These are phyloP conservation scores for Chrysophaeum taylorii DNA, from an alignment of 352 stramenopile species.

Conservation along the genomic window DNA sequence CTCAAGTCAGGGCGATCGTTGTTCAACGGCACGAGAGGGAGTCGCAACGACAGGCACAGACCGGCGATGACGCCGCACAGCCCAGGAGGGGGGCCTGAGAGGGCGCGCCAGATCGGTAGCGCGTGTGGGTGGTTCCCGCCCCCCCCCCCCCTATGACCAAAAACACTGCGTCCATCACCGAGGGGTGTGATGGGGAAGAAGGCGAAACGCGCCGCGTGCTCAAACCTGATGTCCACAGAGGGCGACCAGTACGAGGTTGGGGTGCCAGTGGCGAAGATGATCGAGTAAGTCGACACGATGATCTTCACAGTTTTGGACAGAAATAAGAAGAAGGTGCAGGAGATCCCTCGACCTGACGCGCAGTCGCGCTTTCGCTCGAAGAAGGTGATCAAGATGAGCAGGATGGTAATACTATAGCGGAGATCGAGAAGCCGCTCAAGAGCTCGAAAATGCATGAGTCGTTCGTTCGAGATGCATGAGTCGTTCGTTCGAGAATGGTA, in stretches of 20 bases:
- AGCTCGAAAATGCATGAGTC: slow-evolving; percentile 92
- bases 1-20: too few species aligned
- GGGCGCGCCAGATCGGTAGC: too few species aligned
- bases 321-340: slow-evolving; percentile 77
- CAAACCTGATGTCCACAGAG: slow-evolving; percentile 55
- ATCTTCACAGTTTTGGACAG: slow-evolving; percentile 67
- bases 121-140: too few species aligned
- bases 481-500: slow-evolving; percentile 99
- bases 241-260: slow-evolving; percentile 89
- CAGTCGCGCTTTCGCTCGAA: slow-evolving; percentile 86
- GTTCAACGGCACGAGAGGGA: too few species aligned
- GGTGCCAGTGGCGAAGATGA: slow-evolving; percentile 84
- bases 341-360: slow-evolving; percentile 94
- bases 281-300: slow-evolving; percentile 92
- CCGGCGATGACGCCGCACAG: too few species aligned
- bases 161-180: background rate
- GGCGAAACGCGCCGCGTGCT: background rate
- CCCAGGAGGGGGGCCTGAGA: too few species aligned
- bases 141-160: too few species aligned
- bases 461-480: too few species aligned
- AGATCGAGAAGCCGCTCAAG: slow-evolving; percentile 99
- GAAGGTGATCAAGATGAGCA: slow-evolving; percentile 96
- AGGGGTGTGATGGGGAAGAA: background rate
- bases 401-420: slow-evolving; percentile 82
- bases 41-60: too few species aligned